Conservation (phyloP, 1,139 yeast genomes). For the Dujonia santamariae region DNA sequence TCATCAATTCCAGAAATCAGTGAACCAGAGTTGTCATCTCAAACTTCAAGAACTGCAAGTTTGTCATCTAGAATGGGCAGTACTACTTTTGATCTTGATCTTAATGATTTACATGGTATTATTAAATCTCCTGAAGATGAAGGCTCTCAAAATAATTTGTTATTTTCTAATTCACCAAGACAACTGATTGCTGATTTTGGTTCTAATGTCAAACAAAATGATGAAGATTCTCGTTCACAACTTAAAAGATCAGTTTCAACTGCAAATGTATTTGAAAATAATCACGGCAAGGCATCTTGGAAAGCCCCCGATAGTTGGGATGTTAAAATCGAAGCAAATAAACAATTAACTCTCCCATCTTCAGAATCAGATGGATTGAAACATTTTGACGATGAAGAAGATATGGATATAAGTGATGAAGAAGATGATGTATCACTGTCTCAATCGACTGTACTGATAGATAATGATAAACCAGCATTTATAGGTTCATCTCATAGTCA, state of each 20-base stretch:
- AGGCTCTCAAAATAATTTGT: background rate
- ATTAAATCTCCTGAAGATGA: constrained; percentile 27
- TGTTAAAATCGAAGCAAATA: constrained; percentile 41
- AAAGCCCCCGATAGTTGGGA: constrained; percentile 83
- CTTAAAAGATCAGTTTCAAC: constrained; percentile 7
- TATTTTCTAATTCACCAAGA: background rate
- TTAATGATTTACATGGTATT: constrained; percentile 53
- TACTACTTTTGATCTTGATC: constrained; percentile 35
- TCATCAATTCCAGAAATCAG: background rate
- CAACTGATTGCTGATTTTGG: background rate
- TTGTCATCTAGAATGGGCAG: too few species aligned
- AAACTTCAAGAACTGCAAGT: too few species aligned
- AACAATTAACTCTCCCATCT: constrained; percentile 9
- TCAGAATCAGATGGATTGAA: constrained; percentile 20
- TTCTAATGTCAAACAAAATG: background rate
- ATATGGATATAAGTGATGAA: constrained; percentile 7
- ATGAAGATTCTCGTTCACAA: background rate
- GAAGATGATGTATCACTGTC: constrained; percentile 3
- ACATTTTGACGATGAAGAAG: constrained; percentile 12
- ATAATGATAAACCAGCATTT: constrained; percentile 2
- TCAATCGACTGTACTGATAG: constrained; percentile 4
- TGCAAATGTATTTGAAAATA: constrained; percentile 6
- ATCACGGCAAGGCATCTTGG: constrained; percentile 38
- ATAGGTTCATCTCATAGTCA: constrained; percentile 7
- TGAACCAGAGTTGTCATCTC: too few species aligned